phyloP scores from a whole-genome alignment of 106 monocot species.

The Cymbidium sinense region DNA sequence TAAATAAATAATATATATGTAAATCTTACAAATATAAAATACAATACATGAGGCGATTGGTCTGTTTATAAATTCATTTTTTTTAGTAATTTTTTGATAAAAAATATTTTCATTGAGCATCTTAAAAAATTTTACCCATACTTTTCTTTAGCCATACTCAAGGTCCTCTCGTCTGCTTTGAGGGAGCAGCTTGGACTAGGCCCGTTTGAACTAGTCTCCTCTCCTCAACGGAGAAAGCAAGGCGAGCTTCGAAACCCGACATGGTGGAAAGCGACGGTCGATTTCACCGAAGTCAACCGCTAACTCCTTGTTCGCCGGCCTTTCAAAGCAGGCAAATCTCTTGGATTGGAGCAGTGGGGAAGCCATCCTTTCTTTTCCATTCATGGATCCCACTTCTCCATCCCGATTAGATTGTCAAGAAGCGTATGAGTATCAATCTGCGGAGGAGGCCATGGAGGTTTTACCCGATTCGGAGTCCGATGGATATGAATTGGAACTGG shows the following conservation, averaged over 20 bases:
- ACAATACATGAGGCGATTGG: too few relatives aligned
- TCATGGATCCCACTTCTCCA: neutral
- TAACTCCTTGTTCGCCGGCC: neutral
- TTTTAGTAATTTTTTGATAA: too few relatives aligned
- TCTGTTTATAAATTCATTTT: too few relatives aligned
- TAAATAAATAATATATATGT: too few relatives aligned
- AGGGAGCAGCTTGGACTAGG: neutral
- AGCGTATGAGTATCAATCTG: neutral
- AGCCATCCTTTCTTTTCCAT: neutral
- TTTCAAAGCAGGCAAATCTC: neutral
- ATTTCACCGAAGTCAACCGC: neutral
- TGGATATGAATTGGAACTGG: slow-evolving; percentile 13
- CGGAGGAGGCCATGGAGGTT: neutral
- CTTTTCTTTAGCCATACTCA: neutral
- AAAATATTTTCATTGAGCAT: too few relatives aligned
- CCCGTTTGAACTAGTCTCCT: neutral
- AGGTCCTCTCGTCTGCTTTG: neutral
- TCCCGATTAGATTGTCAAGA: slow-evolving; percentile 2
- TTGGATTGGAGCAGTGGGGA: neutral
- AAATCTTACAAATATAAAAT: too few relatives aligned
- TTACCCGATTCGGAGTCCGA: slow-evolving; percentile 4
- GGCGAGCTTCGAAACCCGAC: neutral
- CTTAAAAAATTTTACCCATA: neutral
- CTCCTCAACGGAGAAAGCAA: neutral
- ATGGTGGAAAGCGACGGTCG: slow-evolving; percentile 6